Base-by-base conservation (phyloP, 176 grass and related monocot species). In the Elaeis guineensis region DNA sequence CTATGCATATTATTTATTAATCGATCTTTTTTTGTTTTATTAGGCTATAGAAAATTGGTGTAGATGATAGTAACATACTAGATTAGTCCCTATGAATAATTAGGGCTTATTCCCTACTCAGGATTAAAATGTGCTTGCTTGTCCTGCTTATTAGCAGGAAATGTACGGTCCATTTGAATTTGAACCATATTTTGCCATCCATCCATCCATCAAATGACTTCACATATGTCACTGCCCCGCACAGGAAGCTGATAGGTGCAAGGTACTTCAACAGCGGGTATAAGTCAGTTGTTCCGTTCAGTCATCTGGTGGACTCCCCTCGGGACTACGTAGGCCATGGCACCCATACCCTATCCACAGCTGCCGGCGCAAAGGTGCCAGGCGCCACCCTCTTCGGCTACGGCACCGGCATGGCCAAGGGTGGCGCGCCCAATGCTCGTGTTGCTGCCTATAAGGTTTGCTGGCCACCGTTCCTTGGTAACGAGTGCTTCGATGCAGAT, bases 321-420 rank as follows among this genome's bases (percentile, higher is more conserved):
- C 62, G 86, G 4, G 92, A 96, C 78, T 82, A 54, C 25, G 87
- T 90, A 57, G 92, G 92, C 0, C 92, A 96, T 50, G 92, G 92
- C 28, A 88, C 92, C 64, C 92, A 96, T 86, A 96, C 83, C 29
- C 86, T 96, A 12, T 96, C 92, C 28, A 96, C 92, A 16, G 87
- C 87, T 21, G 92, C 83, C 2, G 92, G 92, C 2, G 57, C 61
- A 0, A 57, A 67, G 54, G 92, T 96, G 2, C 54, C 69, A 0
- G 84, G 83, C 15, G 87, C 83, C 2, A 91, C 49, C 73, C 74
- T 91, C 19, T 97, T 88, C 69, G 84, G 87, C 1, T 80, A 78
- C 58, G 83, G 87, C 78, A 97, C 85, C 26, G 92, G 92, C 57
- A 97, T 80, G 19, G 92, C 87, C 17, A 97, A 85, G 57, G 92